phyloP scores from a whole-genome alignment of 176 grass and related monocot genomes.

The Saccharum officinarum region DNA sequence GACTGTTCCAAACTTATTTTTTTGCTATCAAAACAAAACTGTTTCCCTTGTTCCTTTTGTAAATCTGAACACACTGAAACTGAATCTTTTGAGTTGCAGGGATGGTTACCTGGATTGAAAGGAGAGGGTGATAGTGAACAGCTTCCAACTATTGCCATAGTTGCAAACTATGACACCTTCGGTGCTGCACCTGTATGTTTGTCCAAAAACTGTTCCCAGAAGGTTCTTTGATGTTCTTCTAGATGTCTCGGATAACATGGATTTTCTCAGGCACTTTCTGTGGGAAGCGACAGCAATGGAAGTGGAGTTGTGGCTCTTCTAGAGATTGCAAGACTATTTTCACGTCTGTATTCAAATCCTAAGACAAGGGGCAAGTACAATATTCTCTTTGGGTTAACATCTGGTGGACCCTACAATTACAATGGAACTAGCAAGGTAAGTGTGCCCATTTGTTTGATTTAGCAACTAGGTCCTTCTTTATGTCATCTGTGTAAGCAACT shows the following conservation, averaged over 20 bases:
- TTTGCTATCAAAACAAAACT: background rate
- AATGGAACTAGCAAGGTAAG: conserved; percentile 92
- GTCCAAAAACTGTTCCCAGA: background rate
- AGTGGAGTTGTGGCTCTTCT: conserved; percentile 92
- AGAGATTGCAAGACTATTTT: conserved; percentile 93
- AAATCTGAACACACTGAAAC: conserved; percentile 16
- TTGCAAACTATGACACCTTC: conserved; percentile 99
- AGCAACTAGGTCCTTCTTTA: background rate
- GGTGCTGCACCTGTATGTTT: conserved; percentile 88
- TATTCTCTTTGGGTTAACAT: conserved; percentile 96
- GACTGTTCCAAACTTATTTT: background rate
- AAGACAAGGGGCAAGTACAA: conserved; percentile 94
- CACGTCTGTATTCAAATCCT: conserved; percentile 86
- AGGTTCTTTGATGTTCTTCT: conserved; percentile 25
- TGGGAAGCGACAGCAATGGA: conserved; percentile 95
- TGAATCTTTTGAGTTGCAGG: conserved; percentile 53
- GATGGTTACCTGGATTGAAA: conserved; percentile 90
- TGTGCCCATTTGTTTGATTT: background rate
- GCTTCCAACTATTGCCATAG: conserved; percentile 96
- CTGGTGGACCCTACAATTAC: conserved; percentile 97
- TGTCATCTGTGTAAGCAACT: conserved; percentile 24
- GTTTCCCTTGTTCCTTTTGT: background rate
- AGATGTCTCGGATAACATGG: conserved; percentile 24
- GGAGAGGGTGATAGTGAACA: conserved; percentile 83
- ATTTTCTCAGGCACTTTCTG: conserved; percentile 71